Percentiles rank a stretch among this genome's conserved stretches.
Evolutionary conservation across 2,329 filamentous ascomycete species (phyloP).

Genomic region (Cercospora berteroae): DNA sequence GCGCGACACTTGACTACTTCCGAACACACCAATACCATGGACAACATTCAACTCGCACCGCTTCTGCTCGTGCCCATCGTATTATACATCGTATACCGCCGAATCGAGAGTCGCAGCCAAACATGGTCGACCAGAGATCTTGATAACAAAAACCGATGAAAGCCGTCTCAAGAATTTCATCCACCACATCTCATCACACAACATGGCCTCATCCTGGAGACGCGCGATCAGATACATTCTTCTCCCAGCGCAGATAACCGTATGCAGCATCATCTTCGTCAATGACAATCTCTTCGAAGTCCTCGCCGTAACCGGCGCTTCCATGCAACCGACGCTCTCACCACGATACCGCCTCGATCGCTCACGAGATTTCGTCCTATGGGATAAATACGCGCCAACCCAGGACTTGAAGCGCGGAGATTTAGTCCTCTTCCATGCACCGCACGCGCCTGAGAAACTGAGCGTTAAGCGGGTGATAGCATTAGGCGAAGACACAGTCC

Average conservation of each 20-base stretch:
- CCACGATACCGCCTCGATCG: slow-evolving; percentile 44
- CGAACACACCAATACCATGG: neutral
- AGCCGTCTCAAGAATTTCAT: neutral
- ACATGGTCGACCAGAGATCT: slow-evolving; percentile 6
- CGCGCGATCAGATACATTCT: slow-evolving; percentile 11
- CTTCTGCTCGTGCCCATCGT: slow-evolving; percentile 4
- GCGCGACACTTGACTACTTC: neutral
- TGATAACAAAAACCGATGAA: neutral
- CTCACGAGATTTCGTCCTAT: slow-evolving; percentile 40
- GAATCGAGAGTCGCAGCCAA: slow-evolving; percentile 4
- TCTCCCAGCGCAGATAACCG: slow-evolving; percentile 12
- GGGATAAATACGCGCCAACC: slow-evolving; percentile 34
- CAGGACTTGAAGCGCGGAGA: slow-evolving; percentile 43
- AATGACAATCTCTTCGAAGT: slow-evolving; percentile 44
- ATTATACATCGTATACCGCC: slow-evolving; percentile 5
- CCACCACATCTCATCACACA: neutral
- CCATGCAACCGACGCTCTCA: slow-evolving; percentile 49
- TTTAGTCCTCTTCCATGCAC: slow-evolving; percentile 50
- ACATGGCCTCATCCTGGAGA: slow-evolving; percentile 5
- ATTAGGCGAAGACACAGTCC: slow-evolving; percentile 74
- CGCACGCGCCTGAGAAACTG: slow-evolving; percentile 64
- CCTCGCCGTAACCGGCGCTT: slow-evolving; percentile 41
- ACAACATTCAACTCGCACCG: slow-evolving; percentile 5
- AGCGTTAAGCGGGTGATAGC: slow-evolving; percentile 82
- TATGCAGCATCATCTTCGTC: slow-evolving; percentile 30